Evolutionary conservation across 2,329 filamentous ascomycete species (phyloP).

Genomic region (Nigrospora osmanthi): DNA sequence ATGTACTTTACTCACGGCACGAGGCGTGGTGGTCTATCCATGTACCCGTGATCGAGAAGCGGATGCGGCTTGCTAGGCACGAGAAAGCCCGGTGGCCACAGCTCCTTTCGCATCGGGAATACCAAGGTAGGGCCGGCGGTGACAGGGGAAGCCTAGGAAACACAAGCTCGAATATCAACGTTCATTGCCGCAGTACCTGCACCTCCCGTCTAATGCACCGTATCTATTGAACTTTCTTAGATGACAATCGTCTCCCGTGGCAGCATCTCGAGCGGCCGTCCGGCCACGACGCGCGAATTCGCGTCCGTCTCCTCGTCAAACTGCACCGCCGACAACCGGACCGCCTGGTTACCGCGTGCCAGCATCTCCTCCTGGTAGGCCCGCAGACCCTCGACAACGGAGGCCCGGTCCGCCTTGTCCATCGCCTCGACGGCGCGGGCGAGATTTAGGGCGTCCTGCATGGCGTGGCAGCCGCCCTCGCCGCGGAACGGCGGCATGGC

Average conservation of each 20-base stretch:
- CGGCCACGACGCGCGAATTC: background rate
- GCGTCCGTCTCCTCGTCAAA: conserved; percentile 1
- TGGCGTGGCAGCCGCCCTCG: conserved; percentile 15
- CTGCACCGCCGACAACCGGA: conserved; percentile 10
- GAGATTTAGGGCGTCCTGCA: conserved; percentile 41
- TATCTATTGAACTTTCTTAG: background rate
- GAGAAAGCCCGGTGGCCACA: too few relatives aligned
- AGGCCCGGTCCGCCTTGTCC: conserved; percentile 4
- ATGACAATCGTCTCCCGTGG: background rate
- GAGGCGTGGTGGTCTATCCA: too few relatives aligned
- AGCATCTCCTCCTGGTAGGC: conserved; percentile 18
- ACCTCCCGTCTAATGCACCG: too few relatives aligned
- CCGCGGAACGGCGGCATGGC: conserved; percentile 9
- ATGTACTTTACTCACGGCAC: too few relatives aligned
- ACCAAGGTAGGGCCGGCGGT: too few relatives aligned
- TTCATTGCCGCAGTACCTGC: too few relatives aligned
- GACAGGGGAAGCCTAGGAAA: too few relatives aligned
- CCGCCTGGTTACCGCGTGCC: conserved; percentile 13
- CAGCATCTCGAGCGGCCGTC: background rate
- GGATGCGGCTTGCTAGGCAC: too few relatives aligned
- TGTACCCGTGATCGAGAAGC: too few relatives aligned
- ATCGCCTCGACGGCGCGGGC: conserved; percentile 14
- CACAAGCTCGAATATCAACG: too few relatives aligned
- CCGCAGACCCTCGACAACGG: conserved; percentile 10
- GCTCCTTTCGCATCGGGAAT: too few relatives aligned